Evolutionary conservation across 2,329 filamentous ascomycete genomes (phyloP).

Genomic region (Fusarium sarcochroum): DNA sequence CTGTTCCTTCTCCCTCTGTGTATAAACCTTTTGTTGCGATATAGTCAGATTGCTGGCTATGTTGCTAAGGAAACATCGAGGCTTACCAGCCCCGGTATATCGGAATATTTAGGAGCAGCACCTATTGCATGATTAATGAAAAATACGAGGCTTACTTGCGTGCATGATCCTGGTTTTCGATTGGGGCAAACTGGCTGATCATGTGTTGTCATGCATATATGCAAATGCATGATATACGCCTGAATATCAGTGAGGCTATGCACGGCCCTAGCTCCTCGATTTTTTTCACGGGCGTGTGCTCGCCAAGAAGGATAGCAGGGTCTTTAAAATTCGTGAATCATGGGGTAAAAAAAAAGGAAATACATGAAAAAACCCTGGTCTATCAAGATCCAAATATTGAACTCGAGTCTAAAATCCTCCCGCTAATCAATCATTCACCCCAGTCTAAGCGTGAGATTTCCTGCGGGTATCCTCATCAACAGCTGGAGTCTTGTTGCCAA

Average conservation of each 20-base stretch:
- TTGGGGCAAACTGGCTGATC: constrained; percentile 7
- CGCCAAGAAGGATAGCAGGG: not conserved
- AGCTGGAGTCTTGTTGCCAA: constrained; percentile 22
- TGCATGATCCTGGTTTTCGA: not conserved
- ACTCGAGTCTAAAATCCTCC: not conserved
- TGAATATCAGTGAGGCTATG: not conserved
- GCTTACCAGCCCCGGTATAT: too few relatives aligned
- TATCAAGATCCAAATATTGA: constrained; percentile 8
- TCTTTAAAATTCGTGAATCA: constrained; percentile 5
- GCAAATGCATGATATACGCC: constrained; percentile 7
- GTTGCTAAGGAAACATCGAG: too few relatives aligned
- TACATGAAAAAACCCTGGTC: constrained; percentile 12
- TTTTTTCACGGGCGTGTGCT: too few relatives aligned
- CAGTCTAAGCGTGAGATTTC: constrained; percentile 29
- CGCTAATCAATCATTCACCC: too few relatives aligned
- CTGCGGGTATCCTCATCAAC: constrained; percentile 27
- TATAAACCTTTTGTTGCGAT: too few relatives aligned
- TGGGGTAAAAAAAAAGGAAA: not conserved
- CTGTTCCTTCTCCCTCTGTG: too few relatives aligned
- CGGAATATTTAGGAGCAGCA: not conserved
- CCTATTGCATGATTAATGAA: not conserved
- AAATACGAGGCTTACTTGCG: not conserved
- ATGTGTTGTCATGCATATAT: constrained; percentile 3
- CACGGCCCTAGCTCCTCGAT: too few relatives aligned
- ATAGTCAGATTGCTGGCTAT: too few relatives aligned